Evolutionary conservation across 2,329 filamentous ascomycete species (phyloP), one percentile per base, ranked within the genome.

Genomic region (Hypoxylon rubiginosum): DNA sequence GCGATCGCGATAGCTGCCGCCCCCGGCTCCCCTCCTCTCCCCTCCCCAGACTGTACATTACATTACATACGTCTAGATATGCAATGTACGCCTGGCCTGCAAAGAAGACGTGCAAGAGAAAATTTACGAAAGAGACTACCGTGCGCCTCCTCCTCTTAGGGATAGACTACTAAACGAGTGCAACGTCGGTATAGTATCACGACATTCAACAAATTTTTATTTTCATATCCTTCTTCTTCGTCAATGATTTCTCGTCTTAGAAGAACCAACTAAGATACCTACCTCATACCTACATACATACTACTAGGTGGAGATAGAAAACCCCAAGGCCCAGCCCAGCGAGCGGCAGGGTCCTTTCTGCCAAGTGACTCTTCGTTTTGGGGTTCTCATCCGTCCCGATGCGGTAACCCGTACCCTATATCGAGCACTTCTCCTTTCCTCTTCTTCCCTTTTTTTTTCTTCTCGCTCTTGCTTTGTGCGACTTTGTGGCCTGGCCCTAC

Each of bases 141-240:
- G 56, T 63, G 64, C 64, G 55, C 58, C 58, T 39, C 50, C 52
- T 36, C 21, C 21, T 24, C 21, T 34, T 19, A 34, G 45, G 28
- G 24, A 21, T 9, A 58, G 51, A 50, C 55, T 55, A 63, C 49
- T 70, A 70, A 62, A 68, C 65, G 67, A 70, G 53, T 70, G 65
- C 24, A 70, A 70, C 67, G 56, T 68, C 59, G 62, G 56, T 46
- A 65, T 68, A 52, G 51, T 59, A 51, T 50, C 26, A 43, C 39
- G n/a, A 15, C 15, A 50, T 50, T 50, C 5, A 19, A 30, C 46
- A 50, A 28, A 36, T 46, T 30, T 46, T 32, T 24, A 15, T 55
- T 19, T 17, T 30, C 46, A 10, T 9, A 34, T 6, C 24, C 21
- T 28, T 28, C 15, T 21, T 28, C 21, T 49, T 24, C 21, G 32